A percentile compares a stretch with the other conserved stretches of the same genome.
These are phyloP conservation scores for Dianthus caryophyllus DNA, from an alignment of 148 eudicot species.

Conservation along the genomic window DNA sequence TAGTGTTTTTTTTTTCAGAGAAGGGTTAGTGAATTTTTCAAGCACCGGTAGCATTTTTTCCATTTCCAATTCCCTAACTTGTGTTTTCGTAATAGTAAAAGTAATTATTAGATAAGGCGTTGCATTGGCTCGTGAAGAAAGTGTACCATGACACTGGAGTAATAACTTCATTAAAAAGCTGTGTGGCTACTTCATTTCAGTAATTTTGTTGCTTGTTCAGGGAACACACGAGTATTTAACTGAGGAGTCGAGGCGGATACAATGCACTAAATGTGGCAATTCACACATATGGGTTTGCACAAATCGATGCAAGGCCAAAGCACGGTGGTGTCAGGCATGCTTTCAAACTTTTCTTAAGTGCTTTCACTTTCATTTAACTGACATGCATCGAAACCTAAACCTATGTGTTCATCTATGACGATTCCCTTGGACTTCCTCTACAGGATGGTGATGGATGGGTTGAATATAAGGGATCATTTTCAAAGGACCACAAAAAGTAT, in stretches of 20 bases:
- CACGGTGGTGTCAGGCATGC: conserved; percentile 99
- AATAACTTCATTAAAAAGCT: background rate
- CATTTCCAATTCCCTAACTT: background rate
- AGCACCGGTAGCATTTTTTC: background rate
- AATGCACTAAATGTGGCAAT: conserved; percentile 93
- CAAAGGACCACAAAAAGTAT: conserved; percentile 61
- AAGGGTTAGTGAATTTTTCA: too few species aligned
- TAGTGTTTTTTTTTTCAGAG: background rate
- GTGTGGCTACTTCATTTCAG: background rate
- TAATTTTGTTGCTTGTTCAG: conserved; percentile 32
- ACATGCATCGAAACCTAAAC: background rate
- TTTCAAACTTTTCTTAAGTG: background rate
- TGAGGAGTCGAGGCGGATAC: conserved; percentile 97
- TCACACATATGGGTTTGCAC: conserved; percentile 98
- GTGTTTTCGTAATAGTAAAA: background rate
- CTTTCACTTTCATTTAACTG: background rate
- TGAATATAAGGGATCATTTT: conserved; percentile 74
- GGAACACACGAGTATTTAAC: conserved; percentile 58
- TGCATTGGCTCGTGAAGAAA: background rate
- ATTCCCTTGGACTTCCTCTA: conserved; percentile 13
- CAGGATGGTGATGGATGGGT: conserved; percentile 99
- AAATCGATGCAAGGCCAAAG: conserved; percentile 78
- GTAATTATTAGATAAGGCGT: background rate
- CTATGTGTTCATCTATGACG: background rate
- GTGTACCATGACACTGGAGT: too few species aligned